Percentiles rank a stretch among this genome's conserved stretches.
Evolutionary conservation across 805 yeast species (phyloP).

Genomic region (Candida corydali): DNA sequence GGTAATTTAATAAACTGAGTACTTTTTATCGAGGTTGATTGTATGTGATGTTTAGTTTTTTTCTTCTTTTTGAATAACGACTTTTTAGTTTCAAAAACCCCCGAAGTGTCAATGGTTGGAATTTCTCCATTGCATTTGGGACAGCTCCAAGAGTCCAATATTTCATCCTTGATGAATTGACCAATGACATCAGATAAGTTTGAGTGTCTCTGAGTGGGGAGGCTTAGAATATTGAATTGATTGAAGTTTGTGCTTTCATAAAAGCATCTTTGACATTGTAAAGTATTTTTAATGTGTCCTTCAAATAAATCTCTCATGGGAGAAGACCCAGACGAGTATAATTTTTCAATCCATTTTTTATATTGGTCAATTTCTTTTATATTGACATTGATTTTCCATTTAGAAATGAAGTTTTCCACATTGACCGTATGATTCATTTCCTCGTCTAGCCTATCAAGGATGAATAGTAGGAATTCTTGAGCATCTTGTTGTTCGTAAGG

Average conservation of each 20-base stretch:
- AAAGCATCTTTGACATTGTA: conserved; percentile 64
- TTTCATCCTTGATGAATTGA: conserved; percentile 60
- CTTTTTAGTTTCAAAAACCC: conserved; percentile 34
- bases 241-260: conserved; percentile 56
- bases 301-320: conserved; percentile 65
- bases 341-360: conserved; percentile 54
- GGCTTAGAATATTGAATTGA: conserved; percentile 57
- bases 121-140: conserved; percentile 50
- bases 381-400: conserved; percentile 30
- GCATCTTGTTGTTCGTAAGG: conserved; percentile 81
- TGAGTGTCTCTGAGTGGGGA: conserved; percentile 37
- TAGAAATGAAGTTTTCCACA: conserved; percentile 20
- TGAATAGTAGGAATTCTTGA: conserved; percentile 66
- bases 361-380: conserved; percentile 46
- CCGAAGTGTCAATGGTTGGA: conserved; percentile 25
- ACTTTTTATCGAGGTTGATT: conserved; percentile 18
- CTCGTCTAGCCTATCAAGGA: conserved; percentile 65
- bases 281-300: conserved; percentile 65
- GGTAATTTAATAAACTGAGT: conserved; percentile 32
- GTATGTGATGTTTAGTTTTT: conserved; percentile 13
- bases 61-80: conserved; percentile 33
- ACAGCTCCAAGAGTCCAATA: conserved; percentile 79
- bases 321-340: conserved; percentile 58
- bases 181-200: conserved; percentile 60
- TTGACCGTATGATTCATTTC: conserved; percentile 44